These are phyloP conservation scores for Ambrosia artemisiifolia DNA, from an alignment of 129 eudicot genomes.

Conservation along the genomic window DNA sequence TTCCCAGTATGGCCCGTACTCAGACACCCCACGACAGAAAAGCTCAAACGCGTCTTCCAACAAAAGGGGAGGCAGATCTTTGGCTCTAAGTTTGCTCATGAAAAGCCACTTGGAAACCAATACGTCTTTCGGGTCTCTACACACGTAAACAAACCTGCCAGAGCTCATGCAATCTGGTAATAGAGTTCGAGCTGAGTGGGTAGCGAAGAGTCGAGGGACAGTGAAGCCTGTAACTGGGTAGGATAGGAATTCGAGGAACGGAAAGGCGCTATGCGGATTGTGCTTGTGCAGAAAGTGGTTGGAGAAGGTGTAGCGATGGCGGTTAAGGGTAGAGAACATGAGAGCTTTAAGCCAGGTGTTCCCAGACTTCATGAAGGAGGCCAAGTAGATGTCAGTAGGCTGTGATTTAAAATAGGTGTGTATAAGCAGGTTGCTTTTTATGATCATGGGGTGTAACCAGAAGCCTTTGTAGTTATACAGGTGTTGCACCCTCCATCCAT, in stretches of 20 bases:
- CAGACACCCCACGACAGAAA: conserved; percentile 5
- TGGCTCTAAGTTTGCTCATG: not conserved
- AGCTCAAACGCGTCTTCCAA: conserved; percentile 9
- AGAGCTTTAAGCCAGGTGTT: too few species aligned
- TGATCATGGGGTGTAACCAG: not conserved
- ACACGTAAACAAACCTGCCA: not conserved
- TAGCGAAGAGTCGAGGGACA: not conserved
- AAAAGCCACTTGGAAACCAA: conserved; percentile 15
- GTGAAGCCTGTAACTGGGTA: not conserved
- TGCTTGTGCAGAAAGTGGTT: too few species aligned
- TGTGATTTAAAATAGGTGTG: too few species aligned
- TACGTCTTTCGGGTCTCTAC: conserved; percentile 18
- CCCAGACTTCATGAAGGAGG: too few species aligned
- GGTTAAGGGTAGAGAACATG: too few species aligned
- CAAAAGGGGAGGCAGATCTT: not conserved
- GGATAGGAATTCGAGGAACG: too few species aligned
- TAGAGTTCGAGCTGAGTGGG: conserved; percentile 7
- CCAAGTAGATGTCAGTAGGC: too few species aligned
- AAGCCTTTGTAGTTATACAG: not conserved
- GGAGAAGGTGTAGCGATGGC: too few species aligned
- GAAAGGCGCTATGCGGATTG: too few species aligned
- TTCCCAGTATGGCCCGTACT: conserved; percentile 5
- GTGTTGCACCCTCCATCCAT: not conserved
- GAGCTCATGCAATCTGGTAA: not conserved
- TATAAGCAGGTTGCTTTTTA: too few species aligned